Conservation (phyloP, 805 yeast species). For the Ogataea nonfermentans region DNA sequence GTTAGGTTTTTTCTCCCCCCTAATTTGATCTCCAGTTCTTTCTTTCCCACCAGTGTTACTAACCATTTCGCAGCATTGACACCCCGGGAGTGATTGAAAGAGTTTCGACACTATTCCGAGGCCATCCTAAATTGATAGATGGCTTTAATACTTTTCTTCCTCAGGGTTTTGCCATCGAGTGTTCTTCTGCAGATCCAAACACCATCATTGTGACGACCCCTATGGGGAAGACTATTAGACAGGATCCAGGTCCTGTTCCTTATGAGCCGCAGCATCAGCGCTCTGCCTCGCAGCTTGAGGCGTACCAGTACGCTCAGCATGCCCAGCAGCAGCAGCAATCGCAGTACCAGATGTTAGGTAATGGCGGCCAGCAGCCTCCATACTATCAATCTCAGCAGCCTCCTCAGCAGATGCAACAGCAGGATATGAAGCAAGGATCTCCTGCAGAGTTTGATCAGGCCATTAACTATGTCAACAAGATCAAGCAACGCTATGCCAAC, state of each 20-base stretch:
- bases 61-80: constrained; percentile 54
- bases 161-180: constrained; percentile 91
- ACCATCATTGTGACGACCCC: constrained; percentile 96
- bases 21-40: constrained; percentile 1
- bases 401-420: constrained; percentile 20
- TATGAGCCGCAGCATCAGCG: constrained; percentile 28
- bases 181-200: constrained; percentile 88
- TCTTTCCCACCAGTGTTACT: constrained; percentile 22
- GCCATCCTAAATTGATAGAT: constrained; percentile 90
- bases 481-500: constrained; percentile 86
- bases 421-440: constrained; percentile 39
- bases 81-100: constrained; percentile 98
- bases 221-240: constrained; percentile 77
- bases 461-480: constrained; percentile 91
- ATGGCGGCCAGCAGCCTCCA: constrained; percentile 16
- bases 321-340: constrained; percentile 19
- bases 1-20: constrained; percentile 9
- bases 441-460: constrained; percentile 98
- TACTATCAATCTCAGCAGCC: constrained; percentile 21
- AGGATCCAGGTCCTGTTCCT: constrained; percentile 45
- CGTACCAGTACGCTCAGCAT: constrained; percentile 16
- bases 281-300: constrained; percentile 19
- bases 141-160: constrained; percentile 98
- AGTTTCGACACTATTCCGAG: constrained; percentile 85
- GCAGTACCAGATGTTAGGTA: constrained; percentile 21